These are phyloP conservation scores for Colletotrichum tropicale DNA, from an alignment of 2,329 filamentous ascomycete species.

Conservation along the genomic window DNA sequence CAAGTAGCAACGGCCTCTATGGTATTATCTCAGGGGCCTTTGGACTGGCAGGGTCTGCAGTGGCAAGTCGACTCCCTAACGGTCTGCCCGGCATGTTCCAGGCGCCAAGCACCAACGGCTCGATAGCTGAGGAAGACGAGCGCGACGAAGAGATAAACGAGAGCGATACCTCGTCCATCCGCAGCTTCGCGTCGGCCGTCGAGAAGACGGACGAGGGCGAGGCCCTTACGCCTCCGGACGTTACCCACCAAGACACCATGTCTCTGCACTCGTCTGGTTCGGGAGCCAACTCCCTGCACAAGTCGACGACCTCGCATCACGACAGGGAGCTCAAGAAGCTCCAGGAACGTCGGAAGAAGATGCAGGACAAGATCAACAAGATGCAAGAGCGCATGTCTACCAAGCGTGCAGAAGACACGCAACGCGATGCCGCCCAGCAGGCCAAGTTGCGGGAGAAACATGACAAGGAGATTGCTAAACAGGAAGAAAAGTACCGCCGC, in stretches of 20 bases:
- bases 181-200: constrained; percentile 54
- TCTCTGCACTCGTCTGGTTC: constrained; percentile 44
- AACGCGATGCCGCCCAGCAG: constrained; percentile 53
- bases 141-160: constrained; percentile 28
- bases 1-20: constrained; percentile 53
- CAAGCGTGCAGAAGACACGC: constrained; percentile 51
- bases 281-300: neutral
- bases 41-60: constrained; percentile 52
- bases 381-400: constrained; percentile 52
- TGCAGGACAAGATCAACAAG: constrained; percentile 67
- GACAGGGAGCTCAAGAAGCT: constrained; percentile 72
- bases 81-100: constrained; percentile 32
- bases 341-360: constrained; percentile 61
- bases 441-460: constrained; percentile 68
- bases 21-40: constrained; percentile 60
- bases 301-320: constrained; percentile 42
- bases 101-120: constrained; percentile 28
- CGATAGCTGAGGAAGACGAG: constrained; percentile 32
- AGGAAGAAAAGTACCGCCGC: constrained; percentile 68
- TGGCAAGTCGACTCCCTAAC: constrained; percentile 42
- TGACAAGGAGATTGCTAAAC: constrained; percentile 66
- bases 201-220: constrained; percentile 38
- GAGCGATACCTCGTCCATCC: constrained; percentile 51
- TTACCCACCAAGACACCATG: constrained; percentile 15
- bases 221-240: constrained; percentile 12